Conservation (phyloP, 495 filamentous ascomycete genomes). For the Melanomma pulvis-pyrius region DNA sequence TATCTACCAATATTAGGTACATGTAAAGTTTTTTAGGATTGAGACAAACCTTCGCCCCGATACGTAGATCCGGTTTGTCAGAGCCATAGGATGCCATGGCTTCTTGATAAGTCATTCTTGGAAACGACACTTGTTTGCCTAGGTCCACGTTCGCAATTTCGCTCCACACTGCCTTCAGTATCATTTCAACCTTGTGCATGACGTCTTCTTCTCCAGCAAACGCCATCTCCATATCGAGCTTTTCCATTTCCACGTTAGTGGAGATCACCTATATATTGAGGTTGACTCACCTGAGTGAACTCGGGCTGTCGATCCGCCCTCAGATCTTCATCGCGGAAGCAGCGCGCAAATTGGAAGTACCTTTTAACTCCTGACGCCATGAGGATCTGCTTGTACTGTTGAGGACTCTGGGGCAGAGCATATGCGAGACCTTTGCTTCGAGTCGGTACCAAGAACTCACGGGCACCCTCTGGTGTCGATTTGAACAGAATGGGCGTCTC, state of each 20-base stretch:
- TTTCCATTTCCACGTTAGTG: constrained; percentile 5
- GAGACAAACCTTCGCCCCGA: constrained; percentile 55
- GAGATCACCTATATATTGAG: neutral
- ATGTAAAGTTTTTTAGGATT: neutral
- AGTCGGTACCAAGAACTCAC: constrained; percentile 95
- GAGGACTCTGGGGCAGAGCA: constrained; percentile 91
- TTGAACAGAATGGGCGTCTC: constrained; percentile 96
- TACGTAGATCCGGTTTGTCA: constrained; percentile 88
- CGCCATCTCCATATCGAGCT: constrained; percentile 92
- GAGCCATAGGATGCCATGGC: constrained; percentile 82
- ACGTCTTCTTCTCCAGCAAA: constrained; percentile 77
- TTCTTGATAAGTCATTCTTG: constrained; percentile 67
- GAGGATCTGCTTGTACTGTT: constrained; percentile 98
- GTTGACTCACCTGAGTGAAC: constrained; percentile 77
- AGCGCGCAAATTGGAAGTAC: constrained; percentile 92
- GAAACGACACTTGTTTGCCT: constrained; percentile 49
- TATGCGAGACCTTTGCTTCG: constrained; percentile 74
- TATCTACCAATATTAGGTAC: constrained; percentile 55
- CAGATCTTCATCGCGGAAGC: constrained; percentile 94
- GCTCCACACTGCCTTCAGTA: constrained; percentile 63
- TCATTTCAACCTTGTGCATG: constrained; percentile 66
- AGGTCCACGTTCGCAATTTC: constrained; percentile 42
- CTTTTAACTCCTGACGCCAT: constrained; percentile 83
- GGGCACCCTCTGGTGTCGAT: constrained; percentile 92
- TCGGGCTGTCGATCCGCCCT: constrained; percentile 93